Evolutionary conservation across 495 filamentous ascomycete species (phyloP).

Genomic region (Polyplosphaeria fusca): DNA sequence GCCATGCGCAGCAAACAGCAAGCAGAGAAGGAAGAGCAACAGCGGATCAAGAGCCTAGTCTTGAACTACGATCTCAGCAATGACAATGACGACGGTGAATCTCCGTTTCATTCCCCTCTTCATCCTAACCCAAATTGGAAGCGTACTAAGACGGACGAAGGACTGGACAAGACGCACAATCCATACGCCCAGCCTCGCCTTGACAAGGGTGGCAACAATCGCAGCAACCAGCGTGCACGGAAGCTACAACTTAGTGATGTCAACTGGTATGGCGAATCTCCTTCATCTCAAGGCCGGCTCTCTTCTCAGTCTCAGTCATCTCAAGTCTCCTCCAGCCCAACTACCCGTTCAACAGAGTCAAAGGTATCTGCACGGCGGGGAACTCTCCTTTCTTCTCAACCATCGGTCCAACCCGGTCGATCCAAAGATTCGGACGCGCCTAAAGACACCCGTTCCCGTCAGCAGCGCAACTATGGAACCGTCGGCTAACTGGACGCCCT

Average conservation of each 20-base stretch:
- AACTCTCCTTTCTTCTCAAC: slow-evolving; percentile 3
- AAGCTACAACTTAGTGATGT: slow-evolving; percentile 95
- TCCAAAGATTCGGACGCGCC: background rate
- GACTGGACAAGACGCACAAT: slow-evolving; percentile 33
- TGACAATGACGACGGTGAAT: slow-evolving; percentile 70
- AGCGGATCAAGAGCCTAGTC: slow-evolving; percentile 95
- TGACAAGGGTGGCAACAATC: slow-evolving; percentile 69
- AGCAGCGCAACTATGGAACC: background rate
- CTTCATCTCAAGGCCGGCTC: background rate
- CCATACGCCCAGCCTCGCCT: slow-evolving; percentile 36
- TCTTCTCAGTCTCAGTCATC: background rate
- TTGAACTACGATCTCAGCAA: slow-evolving; percentile 90
- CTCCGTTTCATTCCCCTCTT: slow-evolving; percentile 48
- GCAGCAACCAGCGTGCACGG: slow-evolving; percentile 75
- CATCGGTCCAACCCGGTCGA: background rate
- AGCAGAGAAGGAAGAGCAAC: slow-evolving; percentile 92
- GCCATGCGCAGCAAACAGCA: slow-evolving; percentile 94
- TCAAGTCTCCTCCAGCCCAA: background rate
- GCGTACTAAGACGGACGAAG: slow-evolving; percentile 29
- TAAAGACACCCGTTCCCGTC: background rate
- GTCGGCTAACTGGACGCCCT: background rate
- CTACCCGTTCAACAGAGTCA: slow-evolving; percentile 7
- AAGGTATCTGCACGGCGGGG: slow-evolving; percentile 8
- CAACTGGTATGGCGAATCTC: slow-evolving; percentile 69
- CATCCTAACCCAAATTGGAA: slow-evolving; percentile 34